phyloP scores from a whole-genome alignment of 2,329 filamentous ascomycete genomes.

The Biscogniauxia sp. region DNA sequence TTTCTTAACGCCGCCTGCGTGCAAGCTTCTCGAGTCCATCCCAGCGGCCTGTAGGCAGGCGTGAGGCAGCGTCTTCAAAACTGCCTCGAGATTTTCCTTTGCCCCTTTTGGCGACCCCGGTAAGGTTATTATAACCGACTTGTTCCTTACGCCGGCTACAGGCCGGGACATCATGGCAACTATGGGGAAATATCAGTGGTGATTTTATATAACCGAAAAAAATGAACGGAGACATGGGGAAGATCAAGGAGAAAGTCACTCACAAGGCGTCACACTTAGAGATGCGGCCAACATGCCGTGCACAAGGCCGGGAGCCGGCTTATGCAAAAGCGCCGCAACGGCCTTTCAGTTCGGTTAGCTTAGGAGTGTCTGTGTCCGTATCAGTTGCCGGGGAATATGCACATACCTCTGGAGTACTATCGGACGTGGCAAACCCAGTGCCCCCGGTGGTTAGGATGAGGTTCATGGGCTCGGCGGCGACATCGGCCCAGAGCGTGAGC shows the following conservation, averaged over 20 bases:
- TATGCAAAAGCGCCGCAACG: slow-evolving; percentile 74
- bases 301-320: slow-evolving; percentile 85
- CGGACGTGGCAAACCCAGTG: slow-evolving; percentile 83
- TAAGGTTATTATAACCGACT: slow-evolving; percentile 80
- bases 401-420: slow-evolving; percentile 81
- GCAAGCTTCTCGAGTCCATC: slow-evolving; percentile 73
- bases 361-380: background rate
- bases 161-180: slow-evolving; percentile 97
- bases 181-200: slow-evolving; percentile 35
- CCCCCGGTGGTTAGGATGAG: slow-evolving; percentile 87
- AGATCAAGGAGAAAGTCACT: slow-evolving; percentile 34
- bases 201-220: background rate
- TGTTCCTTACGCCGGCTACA: slow-evolving; percentile 81
- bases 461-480: slow-evolving; percentile 59
- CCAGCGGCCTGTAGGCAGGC: slow-evolving; percentile 90
- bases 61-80: slow-evolving; percentile 89
- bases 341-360: slow-evolving; percentile 52
- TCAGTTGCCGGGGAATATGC: background rate
- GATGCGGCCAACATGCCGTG: slow-evolving; percentile 92
- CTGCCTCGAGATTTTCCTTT: slow-evolving; percentile 84
- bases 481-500: slow-evolving; percentile 72
- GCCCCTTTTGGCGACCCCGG: slow-evolving; percentile 95
- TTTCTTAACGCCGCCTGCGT: slow-evolving; percentile 77
- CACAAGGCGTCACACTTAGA: slow-evolving; percentile 83
- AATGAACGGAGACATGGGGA: background rate